Conservation (phyloP, 805 yeast genomes). For the Ogataea chonburiensis region DNA sequence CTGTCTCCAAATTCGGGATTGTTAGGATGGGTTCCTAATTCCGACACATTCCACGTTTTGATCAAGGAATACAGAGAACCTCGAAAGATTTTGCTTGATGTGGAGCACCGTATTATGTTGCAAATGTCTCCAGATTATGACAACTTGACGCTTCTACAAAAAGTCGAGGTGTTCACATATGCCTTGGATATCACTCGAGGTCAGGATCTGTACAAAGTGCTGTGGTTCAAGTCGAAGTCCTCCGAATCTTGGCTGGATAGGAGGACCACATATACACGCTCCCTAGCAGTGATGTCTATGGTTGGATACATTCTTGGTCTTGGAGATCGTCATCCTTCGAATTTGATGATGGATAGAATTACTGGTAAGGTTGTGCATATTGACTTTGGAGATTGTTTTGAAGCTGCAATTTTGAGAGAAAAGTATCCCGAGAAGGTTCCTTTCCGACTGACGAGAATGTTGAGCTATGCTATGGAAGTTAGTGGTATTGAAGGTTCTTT, state of each 20-base stretch:
- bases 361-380: conserved; percentile 97
- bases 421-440: conserved; percentile 99
- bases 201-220: conserved; percentile 89
- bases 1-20: conserved; percentile 96
- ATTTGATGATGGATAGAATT: conserved; percentile 88
- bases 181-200: conserved; percentile 95
- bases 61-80: conserved; percentile 92
- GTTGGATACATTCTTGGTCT: conserved; percentile 95
- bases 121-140: conserved; percentile 99
- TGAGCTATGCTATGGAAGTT: conserved; percentile 98
- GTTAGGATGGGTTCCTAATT: conserved; percentile 95
- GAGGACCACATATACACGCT: conserved; percentile 92
- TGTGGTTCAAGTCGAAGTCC: conserved; percentile 94
- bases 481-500: conserved; percentile 98
- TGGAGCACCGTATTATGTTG: conserved; percentile 92
- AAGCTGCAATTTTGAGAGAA: conserved; percentile 94
- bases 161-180: conserved; percentile 94
- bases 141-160: conserved; percentile 79
- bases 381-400: conserved; percentile 99
- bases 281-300: conserved; percentile 98
- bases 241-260: conserved; percentile 98
- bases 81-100: conserved; percentile 81
- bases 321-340: conserved; percentile 98
- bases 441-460: conserved; percentile 92
- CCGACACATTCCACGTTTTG: conserved; percentile 93